These are phyloP conservation scores for Arxiozyma slooffiae DNA, from an alignment of 1,139 yeast species.

Conservation along the genomic window DNA sequence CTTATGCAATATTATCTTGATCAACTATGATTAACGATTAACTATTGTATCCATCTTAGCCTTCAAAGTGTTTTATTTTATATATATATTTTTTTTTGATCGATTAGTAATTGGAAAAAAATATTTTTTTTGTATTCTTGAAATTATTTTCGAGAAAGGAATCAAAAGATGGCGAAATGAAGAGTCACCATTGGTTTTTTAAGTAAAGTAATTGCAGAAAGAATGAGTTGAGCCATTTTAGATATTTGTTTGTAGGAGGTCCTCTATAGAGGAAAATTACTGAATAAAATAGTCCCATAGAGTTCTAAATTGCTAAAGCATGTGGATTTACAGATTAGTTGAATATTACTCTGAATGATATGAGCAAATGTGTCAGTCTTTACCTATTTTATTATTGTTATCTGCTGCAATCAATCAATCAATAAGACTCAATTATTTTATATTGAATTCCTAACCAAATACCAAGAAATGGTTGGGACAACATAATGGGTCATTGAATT, in stretches of 20 bases:
- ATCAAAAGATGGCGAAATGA: no score
- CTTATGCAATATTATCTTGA: neutral
- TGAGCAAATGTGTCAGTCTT: neutral
- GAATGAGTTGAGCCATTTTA: no score
- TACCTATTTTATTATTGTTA: conserved; percentile 53
- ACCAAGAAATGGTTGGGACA: conserved; percentile 61
- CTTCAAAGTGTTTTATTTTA: no score
- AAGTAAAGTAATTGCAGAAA: no score
- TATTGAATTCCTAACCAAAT: conserved; percentile 70
- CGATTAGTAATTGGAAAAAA: no score
- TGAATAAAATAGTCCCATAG: neutral
- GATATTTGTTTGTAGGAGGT: no score
- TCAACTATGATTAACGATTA: no score
- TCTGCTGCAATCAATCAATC: conserved; percentile 48
- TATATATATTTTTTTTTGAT: no score
- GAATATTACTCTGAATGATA: neutral
- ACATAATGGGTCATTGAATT: conserved; percentile 60
- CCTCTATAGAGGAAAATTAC: neutral
- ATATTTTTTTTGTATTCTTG: no score
- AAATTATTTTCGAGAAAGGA: no score
- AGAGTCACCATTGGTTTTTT: no score
- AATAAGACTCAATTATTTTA: conserved; percentile 50
- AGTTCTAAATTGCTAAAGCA: neutral
- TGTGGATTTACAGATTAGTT: no score
- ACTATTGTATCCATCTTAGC: neutral